These are phyloP conservation scores for Fusarium gaditjirri DNA, from an alignment of 2,329 filamentous ascomycete species.

Conservation along the genomic window DNA sequence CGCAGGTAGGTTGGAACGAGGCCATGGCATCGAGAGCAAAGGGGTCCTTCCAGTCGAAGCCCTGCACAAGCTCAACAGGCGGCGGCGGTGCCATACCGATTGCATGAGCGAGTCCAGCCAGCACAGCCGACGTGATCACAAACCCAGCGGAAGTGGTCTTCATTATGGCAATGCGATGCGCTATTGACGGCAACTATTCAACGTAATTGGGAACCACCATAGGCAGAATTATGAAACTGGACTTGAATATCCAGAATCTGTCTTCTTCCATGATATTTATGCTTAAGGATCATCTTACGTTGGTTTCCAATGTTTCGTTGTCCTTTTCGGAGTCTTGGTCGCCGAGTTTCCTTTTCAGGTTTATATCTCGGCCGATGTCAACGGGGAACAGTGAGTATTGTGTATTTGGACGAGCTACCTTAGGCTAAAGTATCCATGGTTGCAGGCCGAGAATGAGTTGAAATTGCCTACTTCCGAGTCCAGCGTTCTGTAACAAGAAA, in stretches of 20 bases:
- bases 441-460: not conserved
- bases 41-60: slow-evolving; percentile 56
- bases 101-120: slow-evolving; percentile 38
- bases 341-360: slow-evolving; percentile 42
- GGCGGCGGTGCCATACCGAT: slow-evolving; percentile 44
- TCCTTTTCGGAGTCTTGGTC: slow-evolving; percentile 44
- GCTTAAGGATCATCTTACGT: not conserved
- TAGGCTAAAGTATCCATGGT: slow-evolving; percentile 12
- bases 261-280: slow-evolving; percentile 26
- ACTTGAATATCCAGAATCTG: no score
- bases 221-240: not conserved
- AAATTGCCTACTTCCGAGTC: not conserved
- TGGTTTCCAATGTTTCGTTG: slow-evolving; percentile 31
- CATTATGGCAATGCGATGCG: slow-evolving; percentile 31
- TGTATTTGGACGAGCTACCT: not conserved
- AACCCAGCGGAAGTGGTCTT: slow-evolving; percentile 29
- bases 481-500: not conserved
- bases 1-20: slow-evolving; percentile 51
- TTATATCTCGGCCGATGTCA: slow-evolving; percentile 9
- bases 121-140: slow-evolving; percentile 5
- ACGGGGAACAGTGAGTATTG: not conserved
- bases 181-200: not conserved
- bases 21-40: slow-evolving; percentile 47
- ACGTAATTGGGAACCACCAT: not conserved
- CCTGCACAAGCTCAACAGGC: slow-evolving; percentile 49